Evolutionary conservation across 352 stramenopile genomes (phyloP).

Genomic region (Poterioochromonas sp.): DNA sequence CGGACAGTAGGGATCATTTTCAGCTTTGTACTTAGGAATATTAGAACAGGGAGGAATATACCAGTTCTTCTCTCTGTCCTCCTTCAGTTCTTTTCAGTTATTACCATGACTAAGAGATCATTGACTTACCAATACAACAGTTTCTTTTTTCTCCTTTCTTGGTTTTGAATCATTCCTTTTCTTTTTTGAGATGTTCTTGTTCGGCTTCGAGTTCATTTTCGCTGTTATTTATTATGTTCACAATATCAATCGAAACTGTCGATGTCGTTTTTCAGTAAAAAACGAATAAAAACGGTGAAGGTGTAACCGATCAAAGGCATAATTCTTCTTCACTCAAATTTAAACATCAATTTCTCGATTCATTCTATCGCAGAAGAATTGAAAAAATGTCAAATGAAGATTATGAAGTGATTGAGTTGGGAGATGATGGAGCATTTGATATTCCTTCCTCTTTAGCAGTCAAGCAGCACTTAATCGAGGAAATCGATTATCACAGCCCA

Average conservation of each 20-base stretch:
- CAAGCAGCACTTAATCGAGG: neutral
- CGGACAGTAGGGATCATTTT: constrained; percentile 22
- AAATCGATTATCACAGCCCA: neutral
- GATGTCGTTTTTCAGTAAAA: neutral
- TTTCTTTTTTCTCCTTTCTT: neutral
- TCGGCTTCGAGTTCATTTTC: neutral
- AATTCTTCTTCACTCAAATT: neutral
- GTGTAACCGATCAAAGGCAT: neutral
- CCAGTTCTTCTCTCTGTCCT: constrained; percentile 1
- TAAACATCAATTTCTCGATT: neutral
- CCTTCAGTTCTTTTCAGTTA: no score
- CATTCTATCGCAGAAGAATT: no score
- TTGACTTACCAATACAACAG: neutral
- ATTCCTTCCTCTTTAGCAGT: neutral
- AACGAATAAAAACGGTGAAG: neutral
- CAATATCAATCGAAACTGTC: neutral
- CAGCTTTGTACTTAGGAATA: constrained; percentile 4
- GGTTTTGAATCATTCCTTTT: neutral
- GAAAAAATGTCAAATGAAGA: neutral
- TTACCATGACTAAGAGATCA: neutral
- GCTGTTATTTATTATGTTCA: neutral
- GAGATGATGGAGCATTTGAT: neutral
- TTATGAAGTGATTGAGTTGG: neutral
- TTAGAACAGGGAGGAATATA: neutral
- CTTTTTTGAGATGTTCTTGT: neutral